phyloP scores from a whole-genome alignment of 371 early-diverging fungal species.

The Rhizopus arrhizus region DNA sequence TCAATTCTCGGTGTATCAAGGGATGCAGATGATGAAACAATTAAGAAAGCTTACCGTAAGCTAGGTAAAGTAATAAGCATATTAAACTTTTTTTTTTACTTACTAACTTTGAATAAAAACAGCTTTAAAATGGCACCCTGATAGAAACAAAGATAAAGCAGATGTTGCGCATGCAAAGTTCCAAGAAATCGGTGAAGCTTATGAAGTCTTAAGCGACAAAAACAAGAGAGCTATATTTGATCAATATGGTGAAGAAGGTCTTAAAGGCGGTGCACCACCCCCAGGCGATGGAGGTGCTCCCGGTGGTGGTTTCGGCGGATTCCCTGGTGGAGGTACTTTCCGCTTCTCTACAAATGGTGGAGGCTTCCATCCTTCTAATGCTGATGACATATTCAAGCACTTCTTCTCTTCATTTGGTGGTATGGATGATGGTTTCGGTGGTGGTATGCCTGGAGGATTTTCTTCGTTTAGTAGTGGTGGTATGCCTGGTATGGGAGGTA shows the following conservation, averaged over 20 bases:
- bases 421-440: not conserved
- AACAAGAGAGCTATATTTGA: constrained; percentile 87
- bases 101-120: not conserved
- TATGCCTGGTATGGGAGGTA: constrained; percentile 15
- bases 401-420: constrained; percentile 76
- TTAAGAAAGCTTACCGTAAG: constrained; percentile 94
- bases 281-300: constrained; percentile 16
- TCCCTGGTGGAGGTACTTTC: constrained; percentile 51
- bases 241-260: constrained; percentile 90
- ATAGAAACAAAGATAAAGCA: constrained; percentile 49
- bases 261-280: constrained; percentile 62
- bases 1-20: constrained; percentile 76
- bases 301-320: constrained; percentile 29
- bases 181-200: constrained; percentile 87
- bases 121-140: constrained; percentile 59
- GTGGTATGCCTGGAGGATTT: constrained; percentile 18
- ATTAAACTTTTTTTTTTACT: not conserved
- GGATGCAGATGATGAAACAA: constrained; percentile 80
- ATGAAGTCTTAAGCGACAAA: constrained; percentile 95
- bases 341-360: constrained; percentile 46
- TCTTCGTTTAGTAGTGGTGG: constrained; percentile 9
- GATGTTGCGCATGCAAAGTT: constrained; percentile 34
- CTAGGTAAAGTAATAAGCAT: constrained; percentile 38
- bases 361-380: constrained; percentile 75
- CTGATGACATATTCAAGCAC: constrained; percentile 90